phyloP scores from a whole-genome alignment of 495 filamentous ascomycete species.

The Talaromyces stipitatus region DNA sequence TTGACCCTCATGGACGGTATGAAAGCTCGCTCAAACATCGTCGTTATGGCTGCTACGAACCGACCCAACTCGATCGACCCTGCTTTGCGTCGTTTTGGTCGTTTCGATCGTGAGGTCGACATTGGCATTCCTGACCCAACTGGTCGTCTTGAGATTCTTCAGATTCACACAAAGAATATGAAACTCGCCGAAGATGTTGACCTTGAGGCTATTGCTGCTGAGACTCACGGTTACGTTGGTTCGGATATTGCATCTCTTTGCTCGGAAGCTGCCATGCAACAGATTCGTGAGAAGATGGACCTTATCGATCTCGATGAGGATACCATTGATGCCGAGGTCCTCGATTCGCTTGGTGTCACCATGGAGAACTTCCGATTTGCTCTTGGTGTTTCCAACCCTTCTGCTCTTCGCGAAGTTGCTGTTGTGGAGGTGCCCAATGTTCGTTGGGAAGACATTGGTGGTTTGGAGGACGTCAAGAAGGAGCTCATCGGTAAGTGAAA shows the following conservation, averaged over 20 bases:
- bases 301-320: slow-evolving; percentile 98
- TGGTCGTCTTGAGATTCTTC: slow-evolving; percentile 95
- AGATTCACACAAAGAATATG: slow-evolving; percentile 99
- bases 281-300: slow-evolving; percentile 99
- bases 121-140: slow-evolving; percentile 96
- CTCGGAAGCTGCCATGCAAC: slow-evolving; percentile 99
- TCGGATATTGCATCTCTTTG: slow-evolving; percentile 98
- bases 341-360: slow-evolving; percentile 95
- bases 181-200: slow-evolving; percentile 98
- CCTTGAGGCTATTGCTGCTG: slow-evolving; percentile 90
- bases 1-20: slow-evolving; percentile 98
- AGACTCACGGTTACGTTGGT: slow-evolving; percentile 98
- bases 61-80: slow-evolving; percentile 97
- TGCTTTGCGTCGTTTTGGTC: slow-evolving; percentile 93
- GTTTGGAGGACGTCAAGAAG: slow-evolving; percentile 95
- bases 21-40: slow-evolving; percentile 99
- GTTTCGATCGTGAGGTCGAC: slow-evolving; percentile 97
- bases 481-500: slow-evolving; percentile 68
- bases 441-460: slow-evolving; percentile 99
- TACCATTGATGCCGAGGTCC: slow-evolving; percentile 96
- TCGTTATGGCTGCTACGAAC: slow-evolving; percentile 98
- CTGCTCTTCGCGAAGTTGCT: slow-evolving; percentile 95
- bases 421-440: slow-evolving; percentile 99
- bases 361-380: slow-evolving; percentile 99
- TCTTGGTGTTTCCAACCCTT: slow-evolving; percentile 95